Percentiles rank a stretch among this genome's conserved stretches.
Conservation (phyloP, 805 yeast genomes). For the Ogataea trehalophila region DNA sequence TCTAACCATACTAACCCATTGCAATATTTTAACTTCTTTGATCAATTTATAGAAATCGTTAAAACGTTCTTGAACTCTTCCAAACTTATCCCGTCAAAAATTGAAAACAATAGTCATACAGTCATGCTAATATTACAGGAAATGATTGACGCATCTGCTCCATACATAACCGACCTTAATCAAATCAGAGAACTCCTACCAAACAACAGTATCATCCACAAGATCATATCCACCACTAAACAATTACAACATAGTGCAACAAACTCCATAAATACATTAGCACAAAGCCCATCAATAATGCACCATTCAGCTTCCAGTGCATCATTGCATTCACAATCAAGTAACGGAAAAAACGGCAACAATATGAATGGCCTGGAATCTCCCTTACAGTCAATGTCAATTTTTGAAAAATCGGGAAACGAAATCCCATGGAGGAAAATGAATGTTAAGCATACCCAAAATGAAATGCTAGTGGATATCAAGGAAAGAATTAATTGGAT, state of each 20-base stretch:
- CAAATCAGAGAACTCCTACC: constrained; percentile 68
- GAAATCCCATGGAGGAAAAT: constrained; percentile 74
- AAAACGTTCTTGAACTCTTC: constrained; percentile 37
- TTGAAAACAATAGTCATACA: constrained; percentile 68
- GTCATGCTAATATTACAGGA: constrained; percentile 68
- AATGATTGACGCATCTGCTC: constrained; percentile 73
- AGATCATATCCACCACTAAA: constrained; percentile 40
- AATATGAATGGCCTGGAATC: not conserved
- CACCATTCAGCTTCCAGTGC: constrained; percentile 16
- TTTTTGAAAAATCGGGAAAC: constrained; percentile 32
- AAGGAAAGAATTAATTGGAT: constrained; percentile 60
- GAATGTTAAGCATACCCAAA: constrained; percentile 65
- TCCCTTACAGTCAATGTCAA: constrained; percentile 10
- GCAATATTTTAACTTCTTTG: constrained; percentile 38
- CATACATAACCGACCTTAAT: constrained; percentile 68
- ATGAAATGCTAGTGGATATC: constrained; percentile 84
- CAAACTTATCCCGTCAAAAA: constrained; percentile 50
- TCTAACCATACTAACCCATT: constrained; percentile 35
- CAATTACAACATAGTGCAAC: constrained; percentile 31
- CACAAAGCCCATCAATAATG: constrained; percentile 21
- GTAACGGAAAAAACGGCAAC: not conserved
- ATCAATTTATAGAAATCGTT: constrained; percentile 35
- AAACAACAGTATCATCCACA: constrained; percentile 48
- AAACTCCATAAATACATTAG: constrained; percentile 23
- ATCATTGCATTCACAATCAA: constrained; percentile 4